A percentile compares a stretch with the other conserved stretches of the same genome.
phyloP scores from a whole-genome alignment of 768 basidiomycete genomes.

The Fibroporia radiculosa region DNA sequence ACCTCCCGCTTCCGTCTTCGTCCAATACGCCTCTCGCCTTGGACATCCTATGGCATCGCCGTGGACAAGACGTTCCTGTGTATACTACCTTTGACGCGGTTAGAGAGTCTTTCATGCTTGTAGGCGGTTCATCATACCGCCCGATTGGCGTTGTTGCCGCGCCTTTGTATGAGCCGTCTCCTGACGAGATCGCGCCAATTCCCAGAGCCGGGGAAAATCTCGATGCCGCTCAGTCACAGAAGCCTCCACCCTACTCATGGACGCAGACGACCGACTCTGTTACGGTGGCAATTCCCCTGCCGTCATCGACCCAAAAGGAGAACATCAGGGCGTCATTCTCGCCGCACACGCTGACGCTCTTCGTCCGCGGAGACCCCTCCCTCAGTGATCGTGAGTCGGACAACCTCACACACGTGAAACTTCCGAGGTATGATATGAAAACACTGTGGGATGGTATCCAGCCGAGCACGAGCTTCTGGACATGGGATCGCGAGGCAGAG shows the following conservation, averaged over 20 bases:
- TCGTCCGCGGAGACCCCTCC: slow-evolving; percentile 36
- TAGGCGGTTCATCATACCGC: slow-evolving; percentile 52
- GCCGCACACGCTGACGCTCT: slow-evolving; percentile 54
- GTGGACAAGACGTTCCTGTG: slow-evolving; percentile 64
- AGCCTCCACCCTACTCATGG: slow-evolving; percentile 87
- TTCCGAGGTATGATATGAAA: slow-evolving; percentile 56
- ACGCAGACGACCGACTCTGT: slow-evolving; percentile 79
- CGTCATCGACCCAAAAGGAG: slow-evolving; percentile 53
- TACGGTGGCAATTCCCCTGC: slow-evolving; percentile 80
- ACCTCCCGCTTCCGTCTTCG: slow-evolving; percentile 31
- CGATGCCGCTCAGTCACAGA: slow-evolving; percentile 32
- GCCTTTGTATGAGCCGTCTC: slow-evolving; percentile 45
- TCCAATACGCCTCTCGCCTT: slow-evolving; percentile 30
- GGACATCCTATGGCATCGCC: slow-evolving; percentile 60
- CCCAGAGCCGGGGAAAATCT: slow-evolving; percentile 55
- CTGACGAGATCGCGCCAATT: slow-evolving; percentile 63
- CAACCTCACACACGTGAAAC: slow-evolving; percentile 19
- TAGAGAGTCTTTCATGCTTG: slow-evolving; percentile 42
- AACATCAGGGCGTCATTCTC: slow-evolving; percentile 65
- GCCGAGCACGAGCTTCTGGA: slow-evolving; percentile 82
- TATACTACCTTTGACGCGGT: slow-evolving; percentile 41
- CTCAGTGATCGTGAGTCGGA: slow-evolving; percentile 9
- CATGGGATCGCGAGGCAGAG: slow-evolving; percentile 77
- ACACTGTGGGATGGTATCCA: slow-evolving; percentile 77
- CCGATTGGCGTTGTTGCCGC: slow-evolving; percentile 26